Base-by-base conservation (phyloP, 805 yeast genomes). In the Hanseniaspora lindneri region DNA sequence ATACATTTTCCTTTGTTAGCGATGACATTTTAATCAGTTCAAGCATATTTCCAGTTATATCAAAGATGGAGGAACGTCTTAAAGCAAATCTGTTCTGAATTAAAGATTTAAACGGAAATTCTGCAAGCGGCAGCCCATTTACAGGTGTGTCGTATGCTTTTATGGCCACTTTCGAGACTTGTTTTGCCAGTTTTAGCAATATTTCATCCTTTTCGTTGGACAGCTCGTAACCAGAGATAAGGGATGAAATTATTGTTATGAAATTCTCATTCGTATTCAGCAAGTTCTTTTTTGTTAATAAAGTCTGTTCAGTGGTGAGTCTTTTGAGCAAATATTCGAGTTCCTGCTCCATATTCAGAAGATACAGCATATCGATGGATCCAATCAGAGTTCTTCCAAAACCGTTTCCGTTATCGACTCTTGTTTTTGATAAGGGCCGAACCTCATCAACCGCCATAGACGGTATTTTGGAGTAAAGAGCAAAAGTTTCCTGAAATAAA, bases 71-170 rank as follows among this genome's bases (percentile, higher is more conserved):
- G 1, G 67, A 59, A 21, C 55, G 52, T 47, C 54, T 60, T 14
- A 69, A 60, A 0, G 75, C 67, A 49, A 66, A 64, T 53, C 68
- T 60, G 47, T 67, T 68, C 10, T 57, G 57, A 5, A 60, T 56
- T 17, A 57, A 56, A 3, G 66, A 61, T 24, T 61, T 58, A 72
- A 77, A 73, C 13, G 65, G 60, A 54, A 65, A 75, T 47, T 63
- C 66, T 19, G 73, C 54, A 9, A 72, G 50, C 3, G 82, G 82
- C 63, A 77, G 64, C 11, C 44, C 44, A 39, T 72, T 63, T 53
- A 75, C 75, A 14, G 79, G 79, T 0, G 81, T 75, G 53, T 77
- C 81, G 54, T 75, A 77, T 0, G 79, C 71, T 20, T 74, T 72
- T 54, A 76, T 54, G 29, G 75, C 58, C 47, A 75, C 63, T 42